Evolutionary conservation across 176 grass and related monocot species (phyloP), one percentile per base, ranked within the genome.

Genomic region (Ampelocalamus luodianensis): DNA sequence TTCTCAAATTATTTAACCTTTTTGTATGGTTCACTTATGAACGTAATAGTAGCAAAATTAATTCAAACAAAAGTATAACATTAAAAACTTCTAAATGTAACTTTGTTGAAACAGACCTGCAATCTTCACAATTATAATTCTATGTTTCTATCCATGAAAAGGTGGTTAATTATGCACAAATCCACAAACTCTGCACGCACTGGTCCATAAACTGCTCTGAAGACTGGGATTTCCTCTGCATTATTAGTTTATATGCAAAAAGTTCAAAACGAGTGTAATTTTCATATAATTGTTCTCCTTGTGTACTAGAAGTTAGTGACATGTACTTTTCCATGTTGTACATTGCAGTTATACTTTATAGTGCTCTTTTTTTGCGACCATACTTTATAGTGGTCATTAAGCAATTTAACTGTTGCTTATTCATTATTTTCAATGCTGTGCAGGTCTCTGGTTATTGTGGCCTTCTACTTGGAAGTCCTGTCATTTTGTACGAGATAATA

Each of bases 381-480:
- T 65, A 42, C 9, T 77, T 55, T 58, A 48, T 14, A 29, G 9
- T 49, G 22, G 9, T 40, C 13, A 43, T 36, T 66, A 59, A 39
- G n/a, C 61, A 79, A 74, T 48, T 80, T n/a, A 50, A 74, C 11
- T 83, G 42, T 75, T 75, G 7, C 27, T 80, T 62, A 56, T 71
- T 62, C 5, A 24, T 20, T 77, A 24, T 80, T 78, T 89, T 85
- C 61, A 16, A 84, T 87, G 16, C 23, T 74, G 45, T 87, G 82
- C 82, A 98, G 93, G 96, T 98, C 9, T 95, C 96, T 67, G 93
- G 96, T 79, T 96, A 98, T 83, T 98, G 96, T 81, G 96, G 96
- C n/a, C 70, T 98, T 80, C 87, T 98, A 85, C 69, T 98, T 50
- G 96, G 93, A 65, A 98, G 93, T 82, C 96, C 96, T 82, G 23